Evolutionary conservation across 2,329 filamentous ascomycete species (phyloP).

Genomic region (Diplodia sapinea): DNA sequence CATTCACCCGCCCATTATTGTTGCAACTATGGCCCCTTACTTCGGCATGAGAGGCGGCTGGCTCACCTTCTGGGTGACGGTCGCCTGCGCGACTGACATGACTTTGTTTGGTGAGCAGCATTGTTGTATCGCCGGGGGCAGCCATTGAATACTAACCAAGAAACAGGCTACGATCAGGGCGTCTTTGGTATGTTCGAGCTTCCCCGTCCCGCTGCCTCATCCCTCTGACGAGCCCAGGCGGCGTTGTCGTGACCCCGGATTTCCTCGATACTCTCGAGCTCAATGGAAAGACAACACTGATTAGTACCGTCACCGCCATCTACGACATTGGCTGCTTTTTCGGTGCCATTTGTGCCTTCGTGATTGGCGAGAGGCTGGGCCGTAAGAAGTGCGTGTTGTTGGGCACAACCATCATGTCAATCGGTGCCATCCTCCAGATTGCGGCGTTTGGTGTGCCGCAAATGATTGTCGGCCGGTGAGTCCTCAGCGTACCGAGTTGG

Average conservation of each 20-base stretch:
- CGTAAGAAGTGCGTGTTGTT: conserved; percentile 56
- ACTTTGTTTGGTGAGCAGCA: conserved; percentile 47
- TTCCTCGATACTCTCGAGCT: conserved; percentile 58
- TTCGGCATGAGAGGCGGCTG: conserved; percentile 62
- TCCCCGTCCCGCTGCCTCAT: background rate
- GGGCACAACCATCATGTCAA: conserved; percentile 56
- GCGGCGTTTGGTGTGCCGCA: conserved; percentile 53
- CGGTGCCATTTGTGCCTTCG: conserved; percentile 59
- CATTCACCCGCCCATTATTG: background rate
- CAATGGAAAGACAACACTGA: conserved; percentile 47
- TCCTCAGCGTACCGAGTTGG: background rate
- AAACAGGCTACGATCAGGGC: conserved; percentile 54
- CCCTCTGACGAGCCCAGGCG: conserved; percentile 44
- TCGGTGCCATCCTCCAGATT: conserved; percentile 57
- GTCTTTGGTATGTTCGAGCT: conserved; percentile 52
- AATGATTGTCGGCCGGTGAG: conserved; percentile 56
- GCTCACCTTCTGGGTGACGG: conserved; percentile 63
- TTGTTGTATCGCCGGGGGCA: conserved; percentile 37
- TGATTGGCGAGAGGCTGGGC: conserved; percentile 56
- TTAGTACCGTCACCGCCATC: conserved; percentile 61
- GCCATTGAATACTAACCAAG: background rate
- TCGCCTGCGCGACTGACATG: conserved; percentile 58
- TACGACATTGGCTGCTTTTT: conserved; percentile 67
- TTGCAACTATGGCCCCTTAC: conserved; percentile 47
- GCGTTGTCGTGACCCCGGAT: conserved; percentile 60